Evolutionary conservation across 1,284 basidiomycete species (phyloP).

Genomic region (Heterobasidion irregulare): DNA sequence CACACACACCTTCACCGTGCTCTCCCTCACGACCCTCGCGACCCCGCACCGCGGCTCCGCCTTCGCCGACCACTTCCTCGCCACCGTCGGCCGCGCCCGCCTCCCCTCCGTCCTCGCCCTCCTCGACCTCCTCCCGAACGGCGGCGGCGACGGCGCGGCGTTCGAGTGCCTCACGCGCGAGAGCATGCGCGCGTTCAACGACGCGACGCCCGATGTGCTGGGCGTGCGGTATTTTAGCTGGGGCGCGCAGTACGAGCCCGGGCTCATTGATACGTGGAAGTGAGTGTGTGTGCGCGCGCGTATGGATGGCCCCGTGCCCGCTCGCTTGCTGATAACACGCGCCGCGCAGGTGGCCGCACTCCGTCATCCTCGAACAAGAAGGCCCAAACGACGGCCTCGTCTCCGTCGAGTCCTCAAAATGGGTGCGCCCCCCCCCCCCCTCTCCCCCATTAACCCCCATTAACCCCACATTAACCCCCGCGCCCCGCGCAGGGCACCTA

Average conservation of each 20-base stretch:
- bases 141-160: slow-evolving; percentile 86
- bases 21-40: slow-evolving; percentile 88
- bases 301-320: too few relatives aligned
- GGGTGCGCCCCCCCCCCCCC: slow-evolving; percentile 38
- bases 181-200: slow-evolving; percentile 85
- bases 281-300: too few relatives aligned
- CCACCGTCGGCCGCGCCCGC: slow-evolving; percentile 62
- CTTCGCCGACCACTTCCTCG: slow-evolving; percentile 89
- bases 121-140: slow-evolving; percentile 77
- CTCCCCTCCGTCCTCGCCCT: slow-evolving; percentile 58
- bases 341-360: slow-evolving; percentile 62
- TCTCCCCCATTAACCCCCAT: too few relatives aligned
- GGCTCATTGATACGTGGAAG: slow-evolving; percentile 84
- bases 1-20: slow-evolving; percentile 57
- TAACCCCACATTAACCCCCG: too few relatives aligned
- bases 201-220: slow-evolving; percentile 68
- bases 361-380: slow-evolving; percentile 81
- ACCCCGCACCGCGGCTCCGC: slow-evolving; percentile 90
- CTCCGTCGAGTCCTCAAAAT: slow-evolving; percentile 75
- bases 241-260: slow-evolving; percentile 86
- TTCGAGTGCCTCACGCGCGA: slow-evolving; percentile 84
- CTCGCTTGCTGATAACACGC: neutral
- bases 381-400: slow-evolving; percentile 91
- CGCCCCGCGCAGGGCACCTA: slow-evolving; percentile 58
- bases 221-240: slow-evolving; percentile 87